Base-by-base conservation (phyloP, 2,329 filamentous ascomycete species). In the Ceratocystis smalleyi region DNA sequence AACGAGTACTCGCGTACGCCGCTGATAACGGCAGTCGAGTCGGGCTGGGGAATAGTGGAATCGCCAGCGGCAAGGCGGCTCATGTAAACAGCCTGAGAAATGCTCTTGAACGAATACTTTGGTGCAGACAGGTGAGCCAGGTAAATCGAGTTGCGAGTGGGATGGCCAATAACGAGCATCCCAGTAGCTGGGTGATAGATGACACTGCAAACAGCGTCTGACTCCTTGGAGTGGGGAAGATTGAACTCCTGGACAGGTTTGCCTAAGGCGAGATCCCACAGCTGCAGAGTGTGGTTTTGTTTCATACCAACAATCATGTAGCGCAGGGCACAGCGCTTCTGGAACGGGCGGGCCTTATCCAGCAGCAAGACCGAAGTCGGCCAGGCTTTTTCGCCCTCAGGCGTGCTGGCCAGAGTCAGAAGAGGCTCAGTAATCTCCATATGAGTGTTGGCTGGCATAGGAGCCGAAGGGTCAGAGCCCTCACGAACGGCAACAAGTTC, bases 281-380 rank as follows among this genome's bases (percentile, higher is more conserved):
- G 83, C 78, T 99, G 95, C 67, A 99, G 83, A 64, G 92, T 95
- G 77, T 99, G 94, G 75, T 99, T 99, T 75, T 99, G 94, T 78
- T 97, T 96, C 83, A 97, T 90, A 70, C 94, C 94, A 68, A 99
- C 89, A 73, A 99, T 86, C 78, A 99, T 87, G 77, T 99, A 99
- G 67, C 94, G 85, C 68, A 96, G 80, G 59, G 95, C 91, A 71
- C 88, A 87, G 67, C 88, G 87, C 77, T 94, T 96, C 76, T 86
- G 83, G 75, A 95, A 96, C 57, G 94, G 91, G 68, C 91, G 88
- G 75, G 91, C 85, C 79, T 97, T 99, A 77, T 99, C 94, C 70
- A 99, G 85, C 75, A 99, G 87, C 73, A 96, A 82, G 66, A 99
- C 89, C 27, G 94, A 97, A 2, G 92, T 97, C 5, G 95, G 92